Conservation (phyloP, 1,284 basidiomycete species). For the Phaffia rhodozyma region DNA sequence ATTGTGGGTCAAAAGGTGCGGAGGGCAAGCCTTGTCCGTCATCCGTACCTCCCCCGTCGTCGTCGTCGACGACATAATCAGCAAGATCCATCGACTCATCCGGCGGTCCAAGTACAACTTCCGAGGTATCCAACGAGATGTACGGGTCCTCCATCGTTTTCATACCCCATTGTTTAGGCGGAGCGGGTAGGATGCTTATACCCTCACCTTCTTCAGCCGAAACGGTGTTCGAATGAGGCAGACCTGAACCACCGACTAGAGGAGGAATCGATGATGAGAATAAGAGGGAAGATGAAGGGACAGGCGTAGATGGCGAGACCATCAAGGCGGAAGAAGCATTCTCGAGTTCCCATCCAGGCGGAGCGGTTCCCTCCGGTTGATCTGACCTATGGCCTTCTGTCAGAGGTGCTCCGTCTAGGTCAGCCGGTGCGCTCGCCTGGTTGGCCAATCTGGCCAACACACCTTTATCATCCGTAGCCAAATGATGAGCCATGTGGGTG, state of each 20-base stretch:
- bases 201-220: neutral
- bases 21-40: neutral
- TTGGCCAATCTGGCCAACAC: slow-evolving; percentile 8
- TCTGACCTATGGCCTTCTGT: neutral
- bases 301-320: neutral
- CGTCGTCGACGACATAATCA: neutral
- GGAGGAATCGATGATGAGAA: neutral
- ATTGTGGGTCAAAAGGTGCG: neutral
- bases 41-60: neutral
- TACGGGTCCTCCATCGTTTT: slow-evolving; percentile 17
- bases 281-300: neutral
- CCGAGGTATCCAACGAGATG: neutral
- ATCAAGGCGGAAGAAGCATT: neutral
- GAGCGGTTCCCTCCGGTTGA: neutral
- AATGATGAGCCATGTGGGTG: neutral
- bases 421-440: neutral
- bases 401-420: neutral
- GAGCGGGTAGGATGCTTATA: neutral
- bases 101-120: neutral
- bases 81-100: neutral
- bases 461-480: slow-evolving; percentile 15
- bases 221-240: neutral
- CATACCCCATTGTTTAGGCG: slow-evolving; percentile 4
- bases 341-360: neutral
- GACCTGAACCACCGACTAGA: no score